Base-by-base conservation (phyloP, 2,329 filamentous ascomycete species). In the Colletotrichum karsti region DNA sequence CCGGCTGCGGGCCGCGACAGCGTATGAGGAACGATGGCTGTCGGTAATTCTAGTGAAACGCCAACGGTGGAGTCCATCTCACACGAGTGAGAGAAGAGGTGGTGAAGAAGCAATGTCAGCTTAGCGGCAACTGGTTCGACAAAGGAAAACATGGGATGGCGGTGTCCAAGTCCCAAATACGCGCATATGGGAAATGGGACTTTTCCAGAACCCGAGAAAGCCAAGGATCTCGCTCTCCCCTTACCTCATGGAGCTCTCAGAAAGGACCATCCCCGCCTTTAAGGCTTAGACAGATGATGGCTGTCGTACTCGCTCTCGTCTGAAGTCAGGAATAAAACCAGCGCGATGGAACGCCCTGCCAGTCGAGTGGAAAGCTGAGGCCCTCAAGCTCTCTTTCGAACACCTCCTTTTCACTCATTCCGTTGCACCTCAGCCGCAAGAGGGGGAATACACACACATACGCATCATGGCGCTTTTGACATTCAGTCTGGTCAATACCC, bases 381-480 rank as follows among this genome's bases (percentile, higher is more conserved):
- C 22, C n/a, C 24, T 41, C 42, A 33, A 28, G 42, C 13, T 20
- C 18, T 8, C 55, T 57, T 28, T 46, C 30, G 46, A 39, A 37
- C 51, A 13, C n/a, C 30, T 2, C 39, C 46, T 39, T 41, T 37
- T 26, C 30, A 15, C 22, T 50, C 33, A 15, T 18, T 57, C 42
- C 41, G 13, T 48, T 35, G n/a, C 39, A 62, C 42, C 28, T 20
- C 44, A 42, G 3, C 12, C 13, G 12, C 22, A 8, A 13, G 30
- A 26, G 20, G n/a, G n/a, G n/a, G n/a, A n/a, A n/a, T n/a, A n/a
- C n/a, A n/a, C 15, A 54, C 9, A 13, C 3, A 15, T 6, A 20
- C 56, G 44, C 44, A 61, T 48, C 20, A 67, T 67, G 64, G 60
- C 60, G 22, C 22, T 67, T 9, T 6, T 58, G 6, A 41, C 53